phyloP scores from a whole-genome alignment of 345 rosid genomes.

The Mangifera indica region DNA sequence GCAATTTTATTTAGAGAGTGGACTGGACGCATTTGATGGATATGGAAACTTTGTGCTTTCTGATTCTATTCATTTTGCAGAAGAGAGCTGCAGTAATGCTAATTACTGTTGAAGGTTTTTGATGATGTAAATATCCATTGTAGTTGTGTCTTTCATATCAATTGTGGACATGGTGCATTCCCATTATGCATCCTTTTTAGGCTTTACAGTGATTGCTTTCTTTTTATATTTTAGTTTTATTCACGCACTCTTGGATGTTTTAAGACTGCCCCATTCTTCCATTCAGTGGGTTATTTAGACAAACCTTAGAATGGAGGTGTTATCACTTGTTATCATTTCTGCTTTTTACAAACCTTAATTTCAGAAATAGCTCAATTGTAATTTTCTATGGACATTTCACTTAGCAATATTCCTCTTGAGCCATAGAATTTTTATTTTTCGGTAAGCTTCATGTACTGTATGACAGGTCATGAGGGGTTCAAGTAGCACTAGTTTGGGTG shows the following conservation, averaged over 20 bases:
- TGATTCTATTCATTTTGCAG: not conserved
- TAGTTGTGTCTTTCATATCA: not conserved
- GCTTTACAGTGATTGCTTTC: not conserved
- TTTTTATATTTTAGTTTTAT: not conserved
- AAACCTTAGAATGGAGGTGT: too few relatives aligned
- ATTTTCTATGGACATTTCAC: not conserved
- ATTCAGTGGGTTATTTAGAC: not conserved
- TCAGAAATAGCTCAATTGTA: not conserved
- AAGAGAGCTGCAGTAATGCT: not conserved
- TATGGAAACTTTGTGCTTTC: not conserved
- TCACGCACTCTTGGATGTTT: not conserved
- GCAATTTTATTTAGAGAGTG: not conserved
- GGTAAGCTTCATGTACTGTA: too few relatives aligned
- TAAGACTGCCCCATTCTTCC: not conserved
- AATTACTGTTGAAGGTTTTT: not conserved
- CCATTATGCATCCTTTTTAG: not conserved
- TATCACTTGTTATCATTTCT: too few relatives aligned
- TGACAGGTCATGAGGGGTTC: too few relatives aligned
- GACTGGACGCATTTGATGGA: not conserved
- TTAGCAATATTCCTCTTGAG: not conserved
- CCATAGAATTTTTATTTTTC: too few relatives aligned
- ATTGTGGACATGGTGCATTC: not conserved
- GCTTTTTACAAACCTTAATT: not conserved
- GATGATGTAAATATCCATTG: not conserved
- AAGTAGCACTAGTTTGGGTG: too few relatives aligned